These are phyloP conservation scores for Aurantiochytrium sp. DNA, from an alignment of 108 stramenopile species.

Conservation along the genomic window DNA sequence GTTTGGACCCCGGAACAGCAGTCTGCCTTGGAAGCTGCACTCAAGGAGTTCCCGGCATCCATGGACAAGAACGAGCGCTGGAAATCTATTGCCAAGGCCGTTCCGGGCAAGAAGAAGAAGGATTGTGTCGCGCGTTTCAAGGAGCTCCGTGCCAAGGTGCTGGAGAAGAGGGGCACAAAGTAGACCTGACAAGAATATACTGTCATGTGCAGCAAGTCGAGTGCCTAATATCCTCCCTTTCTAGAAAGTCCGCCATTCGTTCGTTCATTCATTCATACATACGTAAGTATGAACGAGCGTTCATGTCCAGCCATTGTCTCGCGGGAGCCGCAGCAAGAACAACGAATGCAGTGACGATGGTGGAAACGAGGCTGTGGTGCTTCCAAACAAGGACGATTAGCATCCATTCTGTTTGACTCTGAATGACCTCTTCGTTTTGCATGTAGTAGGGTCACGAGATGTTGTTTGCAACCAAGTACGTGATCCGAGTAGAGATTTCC, in stretches of 20 bases:
- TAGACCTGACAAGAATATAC: background rate
- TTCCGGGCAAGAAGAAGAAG: slow-evolving; percentile 84
- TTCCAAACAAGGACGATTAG: too few species aligned
- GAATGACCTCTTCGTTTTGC: too few species aligned
- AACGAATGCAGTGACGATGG: too few species aligned
- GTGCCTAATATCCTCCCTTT: background rate
- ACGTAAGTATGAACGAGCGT: background rate
- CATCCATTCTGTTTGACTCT: too few species aligned
- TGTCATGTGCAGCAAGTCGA: background rate
- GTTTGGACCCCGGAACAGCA: slow-evolving; percentile 86
- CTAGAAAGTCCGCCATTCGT: background rate
- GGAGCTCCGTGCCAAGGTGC: slow-evolving; percentile 71
- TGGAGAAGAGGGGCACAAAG: background rate
- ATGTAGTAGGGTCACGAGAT: too few species aligned
- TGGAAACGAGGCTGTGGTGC: too few species aligned
- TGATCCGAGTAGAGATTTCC: too few species aligned
- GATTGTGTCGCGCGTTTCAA: slow-evolving; percentile 91
- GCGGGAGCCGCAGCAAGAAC: background rate
- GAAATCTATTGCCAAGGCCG: slow-evolving; percentile 72
- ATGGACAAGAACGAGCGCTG: slow-evolving; percentile 98
- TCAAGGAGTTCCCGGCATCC: slow-evolving; percentile 67
- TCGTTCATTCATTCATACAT: background rate
- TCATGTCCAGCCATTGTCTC: background rate
- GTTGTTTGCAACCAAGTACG: too few species aligned
- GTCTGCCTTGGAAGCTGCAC: slow-evolving; percentile 69